phyloP scores from a whole-genome alignment of 306 rosid genomes.

The Benincasa hispida region DNA sequence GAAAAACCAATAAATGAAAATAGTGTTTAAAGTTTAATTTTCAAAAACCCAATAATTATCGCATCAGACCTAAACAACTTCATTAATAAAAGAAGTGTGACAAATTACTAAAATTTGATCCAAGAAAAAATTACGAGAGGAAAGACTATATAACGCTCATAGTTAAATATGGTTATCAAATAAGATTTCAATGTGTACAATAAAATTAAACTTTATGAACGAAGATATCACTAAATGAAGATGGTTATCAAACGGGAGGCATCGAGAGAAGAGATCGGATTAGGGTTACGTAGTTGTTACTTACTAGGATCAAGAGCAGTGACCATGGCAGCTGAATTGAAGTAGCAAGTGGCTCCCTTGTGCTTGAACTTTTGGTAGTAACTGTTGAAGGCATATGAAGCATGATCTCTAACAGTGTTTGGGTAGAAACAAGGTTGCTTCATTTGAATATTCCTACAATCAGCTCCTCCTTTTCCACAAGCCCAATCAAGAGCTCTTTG shows the following conservation, averaged over 20 bases:
- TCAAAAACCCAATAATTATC: too few relatives aligned
- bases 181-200: too few relatives aligned
- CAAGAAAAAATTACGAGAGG: neutral
- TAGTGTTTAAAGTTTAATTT: too few relatives aligned
- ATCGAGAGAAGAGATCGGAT: neutral
- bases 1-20: too few relatives aligned
- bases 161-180: too few relatives aligned
- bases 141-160: too few relatives aligned
- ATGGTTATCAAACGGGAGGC: neutral
- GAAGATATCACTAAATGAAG: neutral
- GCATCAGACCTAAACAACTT: too few relatives aligned
- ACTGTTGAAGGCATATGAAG: slow-evolving; percentile 75
- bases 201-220: too few relatives aligned
- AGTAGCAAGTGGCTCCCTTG: slow-evolving; percentile 56
- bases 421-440: slow-evolving; percentile 63
- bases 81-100: neutral
- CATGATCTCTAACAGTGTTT: slow-evolving; percentile 54
- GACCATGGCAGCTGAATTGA: slow-evolving; percentile 58
- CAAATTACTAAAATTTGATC: neutral
- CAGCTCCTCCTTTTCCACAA: slow-evolving; percentile 66
- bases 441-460: slow-evolving; percentile 48
- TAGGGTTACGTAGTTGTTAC: neutral
- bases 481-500: slow-evolving; percentile 77
- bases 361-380: slow-evolving; percentile 64
- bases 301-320: slow-evolving; percentile 57